phyloP scores from a whole-genome alignment of 2,329 filamentous ascomycete genomes.

The Uncinocarpus reesii region DNA sequence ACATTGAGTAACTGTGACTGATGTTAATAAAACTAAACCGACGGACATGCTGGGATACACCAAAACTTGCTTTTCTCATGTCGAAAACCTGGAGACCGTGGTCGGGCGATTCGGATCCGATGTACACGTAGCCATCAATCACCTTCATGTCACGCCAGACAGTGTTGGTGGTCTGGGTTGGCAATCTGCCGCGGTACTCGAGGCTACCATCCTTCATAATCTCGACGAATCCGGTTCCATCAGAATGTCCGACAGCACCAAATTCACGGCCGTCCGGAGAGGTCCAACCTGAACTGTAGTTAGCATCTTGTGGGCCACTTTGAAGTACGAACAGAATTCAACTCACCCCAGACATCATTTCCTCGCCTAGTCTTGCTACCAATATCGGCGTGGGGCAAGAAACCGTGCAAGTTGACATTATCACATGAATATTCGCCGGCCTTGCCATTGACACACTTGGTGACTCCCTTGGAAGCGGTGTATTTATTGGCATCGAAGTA shows the following conservation, averaged over 20 bases:
- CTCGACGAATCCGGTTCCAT: slow-evolving; percentile 44
- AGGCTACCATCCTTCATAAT: slow-evolving; percentile 38
- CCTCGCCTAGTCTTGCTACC: slow-evolving; percentile 30
- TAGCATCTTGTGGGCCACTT: neutral
- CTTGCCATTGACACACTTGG: slow-evolving; percentile 25
- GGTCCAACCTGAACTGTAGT: slow-evolving; percentile 35
- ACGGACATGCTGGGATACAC: neutral
- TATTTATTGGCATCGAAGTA: slow-evolving; percentile 13
- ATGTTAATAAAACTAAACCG: neutral
- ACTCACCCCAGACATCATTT: slow-evolving; percentile 30
- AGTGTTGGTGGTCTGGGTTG: slow-evolving; percentile 31
- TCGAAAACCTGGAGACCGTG: slow-evolving; percentile 56
- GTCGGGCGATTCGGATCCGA: slow-evolving; percentile 37
- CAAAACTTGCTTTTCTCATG: slow-evolving; percentile 39
- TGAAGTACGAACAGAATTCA: neutral
- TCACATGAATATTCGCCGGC: slow-evolving; percentile 31
- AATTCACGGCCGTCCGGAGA: slow-evolving; percentile 42
- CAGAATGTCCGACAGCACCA: slow-evolving; percentile 40
- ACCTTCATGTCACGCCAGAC: slow-evolving; percentile 33
- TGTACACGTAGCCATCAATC: slow-evolving; percentile 19
- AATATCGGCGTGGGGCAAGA: slow-evolving; percentile 33
- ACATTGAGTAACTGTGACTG: slow-evolving; percentile 32
- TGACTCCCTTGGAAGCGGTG: neutral
- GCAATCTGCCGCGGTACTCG: slow-evolving; percentile 40
- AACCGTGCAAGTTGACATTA: slow-evolving; percentile 33